A percentile compares a stretch with the other conserved stretches of the same genome.
These are phyloP conservation scores for Seminavis robusta DNA, from an alignment of 108 stramenopile species.

Conservation along the genomic window DNA sequence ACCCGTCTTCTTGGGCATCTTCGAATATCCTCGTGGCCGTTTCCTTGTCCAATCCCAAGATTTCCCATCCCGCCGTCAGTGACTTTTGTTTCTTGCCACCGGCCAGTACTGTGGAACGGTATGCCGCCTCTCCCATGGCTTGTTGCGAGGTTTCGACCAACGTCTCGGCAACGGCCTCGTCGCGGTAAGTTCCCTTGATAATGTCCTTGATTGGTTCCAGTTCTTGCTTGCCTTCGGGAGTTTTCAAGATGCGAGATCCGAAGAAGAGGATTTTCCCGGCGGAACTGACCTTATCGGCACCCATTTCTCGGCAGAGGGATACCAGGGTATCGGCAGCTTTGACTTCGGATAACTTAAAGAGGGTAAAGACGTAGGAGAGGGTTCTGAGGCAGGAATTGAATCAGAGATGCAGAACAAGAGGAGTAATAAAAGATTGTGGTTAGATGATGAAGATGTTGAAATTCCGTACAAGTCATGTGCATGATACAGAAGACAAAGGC, in stretches of 20 bases:
- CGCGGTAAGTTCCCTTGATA: slow-evolving; percentile 53
- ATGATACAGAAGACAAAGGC: neutral
- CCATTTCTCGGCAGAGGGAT: slow-evolving; percentile 44
- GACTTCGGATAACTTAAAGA: slow-evolving; percentile 69
- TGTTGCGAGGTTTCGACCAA: slow-evolving; percentile 60
- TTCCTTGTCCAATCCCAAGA: slow-evolving; percentile 76
- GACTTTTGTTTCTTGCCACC: slow-evolving; percentile 57
- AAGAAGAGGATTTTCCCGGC: slow-evolving; percentile 81
- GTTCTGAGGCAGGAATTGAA: slow-evolving; percentile 34
- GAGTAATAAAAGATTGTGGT: neutral
- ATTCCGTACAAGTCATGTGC: too few relatives aligned
- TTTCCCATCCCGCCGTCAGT: slow-evolving; percentile 78
- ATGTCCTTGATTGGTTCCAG: slow-evolving; percentile 56
- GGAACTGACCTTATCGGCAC: slow-evolving; percentile 47
- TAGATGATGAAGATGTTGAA: neutral
- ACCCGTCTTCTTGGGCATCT: slow-evolving; percentile 59
- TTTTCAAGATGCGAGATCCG: slow-evolving; percentile 72
- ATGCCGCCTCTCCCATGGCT: slow-evolving; percentile 79
- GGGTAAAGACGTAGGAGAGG: slow-evolving; percentile 65
- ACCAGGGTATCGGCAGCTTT: slow-evolving; percentile 66
- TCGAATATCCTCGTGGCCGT: slow-evolving; percentile 63
- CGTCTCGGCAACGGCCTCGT: slow-evolving; percentile 28
- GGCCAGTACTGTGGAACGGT: slow-evolving; percentile 55
- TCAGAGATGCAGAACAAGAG: too few relatives aligned
- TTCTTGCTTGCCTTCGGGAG: slow-evolving; percentile 39